Base-by-base conservation (phyloP, 192 early-diverging fungal genomes). In the Irineochytrium annulatum region DNA sequence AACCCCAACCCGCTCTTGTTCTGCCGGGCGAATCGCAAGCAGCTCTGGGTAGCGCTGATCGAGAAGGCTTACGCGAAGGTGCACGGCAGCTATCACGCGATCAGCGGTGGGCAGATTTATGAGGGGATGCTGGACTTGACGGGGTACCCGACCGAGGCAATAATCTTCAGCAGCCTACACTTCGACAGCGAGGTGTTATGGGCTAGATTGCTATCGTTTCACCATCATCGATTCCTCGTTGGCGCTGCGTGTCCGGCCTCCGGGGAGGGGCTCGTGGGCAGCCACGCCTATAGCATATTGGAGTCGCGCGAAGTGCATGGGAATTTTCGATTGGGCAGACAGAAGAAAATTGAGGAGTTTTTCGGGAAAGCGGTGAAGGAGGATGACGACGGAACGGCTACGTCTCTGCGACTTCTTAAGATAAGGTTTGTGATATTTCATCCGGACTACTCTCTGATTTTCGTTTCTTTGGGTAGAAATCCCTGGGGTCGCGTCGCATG, bases 41-140 rank as follows among this genome's bases (percentile, higher is more conserved):
- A 51, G 19, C 20, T 65, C 3, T 83, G 81, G 81, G 44, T 79
- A 35, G 79, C 79, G n/a, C 52, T 82, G 5, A 63, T 83, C 55
- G 81, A 83, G 58, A 83, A 83, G 46, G 81, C 79, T 3, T 83
- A 79, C 60, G 79, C 81, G 13, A 83, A 83, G 62, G 70, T 76
- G 26, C 76, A 83, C 73, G 72, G 75, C 17, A 68, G 69, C 41
- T 83, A 83, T 46, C 64, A 76, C 51, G 51, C 43, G n/a, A 66
- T 80, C 29, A 57, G 55, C 13, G 77, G 78, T 29, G 75, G 75
- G 1, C 56, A 58, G 16, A 56, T 65, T 46, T 27, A 13, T 1
- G 65, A 67, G 32, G 65, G 57, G 1, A 43, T 67, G 41, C 55
- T 60, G 52, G 65, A 67, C 34, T 32, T 67, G 33, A 67, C 65